A percentile compares a stretch with the other conserved stretches of the same genome.
These are phyloP conservation scores for Dillenia suffruticosa DNA, from an alignment of 164 flowering plant genomes.

Conservation along the genomic window DNA sequence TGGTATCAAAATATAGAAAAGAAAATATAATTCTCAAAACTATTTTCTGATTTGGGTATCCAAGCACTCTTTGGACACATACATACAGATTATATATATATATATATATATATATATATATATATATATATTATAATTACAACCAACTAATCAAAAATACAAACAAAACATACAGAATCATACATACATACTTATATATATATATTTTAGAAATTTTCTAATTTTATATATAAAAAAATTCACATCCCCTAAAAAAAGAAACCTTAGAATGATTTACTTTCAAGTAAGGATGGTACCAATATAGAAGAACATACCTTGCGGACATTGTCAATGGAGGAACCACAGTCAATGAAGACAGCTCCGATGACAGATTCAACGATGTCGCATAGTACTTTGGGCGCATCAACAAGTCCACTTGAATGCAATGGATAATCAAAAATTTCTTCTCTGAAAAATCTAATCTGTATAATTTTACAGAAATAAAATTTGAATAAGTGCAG, in stretches of 20 bases:
- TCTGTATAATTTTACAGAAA: slow-evolving; percentile 23
- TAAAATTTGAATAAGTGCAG: neutral
- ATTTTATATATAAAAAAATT: neutral
- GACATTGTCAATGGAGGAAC: slow-evolving; percentile 35
- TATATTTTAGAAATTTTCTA: neutral
- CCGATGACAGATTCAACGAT: slow-evolving; percentile 59
- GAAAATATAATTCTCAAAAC: too few relatives aligned
- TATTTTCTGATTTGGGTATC: too few relatives aligned
- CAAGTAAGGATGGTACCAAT: neutral
- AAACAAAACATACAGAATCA: too few relatives aligned
- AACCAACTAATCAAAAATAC: neutral
- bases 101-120: too few relatives aligned
- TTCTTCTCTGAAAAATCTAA: slow-evolving; percentile 33
- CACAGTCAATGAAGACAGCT: slow-evolving; percentile 58
- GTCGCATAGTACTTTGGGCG: slow-evolving; percentile 62
- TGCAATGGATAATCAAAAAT: slow-evolving; percentile 43
- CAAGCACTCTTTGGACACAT: too few relatives aligned
- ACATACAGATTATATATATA: too few relatives aligned
- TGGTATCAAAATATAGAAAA: too few relatives aligned
- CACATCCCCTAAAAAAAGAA: neutral
- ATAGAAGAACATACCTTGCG: slow-evolving; percentile 43
- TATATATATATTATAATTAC: too few relatives aligned
- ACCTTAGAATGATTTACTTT: too few relatives aligned
- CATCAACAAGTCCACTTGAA: slow-evolving; percentile 50
- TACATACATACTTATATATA: neutral